Evolutionary conservation across 1,284 basidiomycete genomes (phyloP), one percentile per base, ranked within the genome.

Genomic region (Puccinia horiana): DNA sequence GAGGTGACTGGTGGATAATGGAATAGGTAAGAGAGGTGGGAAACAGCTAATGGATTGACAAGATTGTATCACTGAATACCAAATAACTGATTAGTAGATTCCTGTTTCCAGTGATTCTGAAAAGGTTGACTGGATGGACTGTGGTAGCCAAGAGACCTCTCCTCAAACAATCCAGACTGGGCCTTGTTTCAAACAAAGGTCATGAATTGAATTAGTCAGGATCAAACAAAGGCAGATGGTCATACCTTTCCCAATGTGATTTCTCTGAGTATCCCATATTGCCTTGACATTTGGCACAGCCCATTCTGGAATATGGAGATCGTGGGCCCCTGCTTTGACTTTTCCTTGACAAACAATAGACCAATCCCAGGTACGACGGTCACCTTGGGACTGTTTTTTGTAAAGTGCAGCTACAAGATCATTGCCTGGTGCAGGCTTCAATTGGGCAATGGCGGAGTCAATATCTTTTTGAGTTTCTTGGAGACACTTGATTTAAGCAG

Each of bases 351-450:
- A 18, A 6, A 29, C 5, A 32, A 63, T 29, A 37, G 11, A 29
- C 61, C 61, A 63, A 63, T 63, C 61, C 61, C 61, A 63, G 26
- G 61, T 29, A 11, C 61, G 11, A 63, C 61, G 61, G 61, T 63
- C 61, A 18, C 20, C 12, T 63, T 37, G 6, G 35, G 11, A 63
- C 5, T 20, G 5, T 9, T 32, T n/a, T 32, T 16, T 32, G 26
- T 63, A 5, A 5, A n/a, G n/a, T 63, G 11, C 6, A 12, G 61
- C 4, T 14, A n/a, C 26, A 16, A 6, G 14, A 29, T 67, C 23
- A 67, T 67, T 35, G 3, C 8, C 35, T 6, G 40, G 35, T 18
- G 18, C 35, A 14, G 18, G 35, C 63, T 67, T 35, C 9, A 6
- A 67, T 3, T 67, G 8, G 9, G 3, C 6, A 5, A 67, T 11